Evolutionary conservation across 2,329 filamentous ascomycete species (phyloP).

Genomic region (Pseudomassariella vexata): DNA sequence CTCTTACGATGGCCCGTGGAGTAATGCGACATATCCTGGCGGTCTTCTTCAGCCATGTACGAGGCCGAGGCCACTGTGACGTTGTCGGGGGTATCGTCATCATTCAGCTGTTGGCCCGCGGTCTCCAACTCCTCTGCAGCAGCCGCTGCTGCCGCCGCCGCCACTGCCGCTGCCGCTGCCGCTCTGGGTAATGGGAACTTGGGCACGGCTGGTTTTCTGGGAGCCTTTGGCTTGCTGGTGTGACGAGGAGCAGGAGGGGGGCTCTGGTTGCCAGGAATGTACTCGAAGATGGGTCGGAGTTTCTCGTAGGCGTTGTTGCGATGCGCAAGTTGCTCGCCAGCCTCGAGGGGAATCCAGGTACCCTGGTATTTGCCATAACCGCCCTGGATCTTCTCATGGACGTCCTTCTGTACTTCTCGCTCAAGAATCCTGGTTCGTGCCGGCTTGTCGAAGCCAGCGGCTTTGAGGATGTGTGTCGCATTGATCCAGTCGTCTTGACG

Average conservation of each 20-base stretch:
- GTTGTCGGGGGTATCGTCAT: conserved; percentile 79
- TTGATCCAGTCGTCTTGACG: conserved; percentile 96
- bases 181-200: conserved; percentile 37
- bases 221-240: conserved; percentile 76
- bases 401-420: conserved; percentile 91
- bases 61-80: conserved; percentile 78
- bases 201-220: conserved; percentile 60
- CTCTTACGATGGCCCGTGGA: conserved; percentile 64
- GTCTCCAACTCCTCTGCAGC: conserved; percentile 57
- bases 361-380: conserved; percentile 99
- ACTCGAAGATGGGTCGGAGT: conserved; percentile 84
- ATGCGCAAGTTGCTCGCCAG: conserved; percentile 75
- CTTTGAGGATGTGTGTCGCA: conserved; percentile 97
- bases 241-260: conserved; percentile 93
- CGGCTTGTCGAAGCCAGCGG: conserved; percentile 95
- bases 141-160: conserved; percentile 17
- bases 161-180: conserved; percentile 16
- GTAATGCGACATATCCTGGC: conserved; percentile 63
- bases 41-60: conserved; percentile 78
- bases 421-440: conserved; percentile 91
- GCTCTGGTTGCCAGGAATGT: conserved; percentile 73
- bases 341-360: conserved; percentile 89
- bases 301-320: conserved; percentile 84
- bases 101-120: conserved; percentile 56
- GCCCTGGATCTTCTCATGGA: conserved; percentile 96